Percentiles rank a stretch among this genome's conserved stretches.
These are phyloP conservation scores for Coriolopsis trogii DNA, from an alignment of 1,284 basidiomycete genomes.

Conservation along the genomic window DNA sequence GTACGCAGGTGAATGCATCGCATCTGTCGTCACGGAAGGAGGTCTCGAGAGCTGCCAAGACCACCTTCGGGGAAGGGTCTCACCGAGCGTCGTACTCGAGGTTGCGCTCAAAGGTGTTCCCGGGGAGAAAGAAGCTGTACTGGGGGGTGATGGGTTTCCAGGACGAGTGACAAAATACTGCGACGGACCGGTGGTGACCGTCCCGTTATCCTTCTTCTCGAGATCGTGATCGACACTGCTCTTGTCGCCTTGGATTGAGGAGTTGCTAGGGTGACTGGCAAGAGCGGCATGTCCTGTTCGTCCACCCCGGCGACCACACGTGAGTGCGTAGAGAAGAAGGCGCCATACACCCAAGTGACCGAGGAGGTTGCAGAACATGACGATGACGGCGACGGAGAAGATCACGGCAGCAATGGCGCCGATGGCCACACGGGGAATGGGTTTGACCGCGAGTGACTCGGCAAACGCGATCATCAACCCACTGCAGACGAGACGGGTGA, in stretches of 20 bases:
- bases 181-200: slow-evolving; percentile 24
- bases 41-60: slow-evolving; percentile 44
- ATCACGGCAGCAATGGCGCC: slow-evolving; percentile 67
- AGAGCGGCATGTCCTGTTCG: slow-evolving; percentile 25
- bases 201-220: slow-evolving; percentile 25
- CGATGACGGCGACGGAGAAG: slow-evolving; percentile 58
- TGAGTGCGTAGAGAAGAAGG: slow-evolving; percentile 26
- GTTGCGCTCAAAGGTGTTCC: slow-evolving; percentile 43
- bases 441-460: slow-evolving; percentile 54
- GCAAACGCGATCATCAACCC: slow-evolving; percentile 73
- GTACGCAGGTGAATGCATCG: slow-evolving; percentile 23
- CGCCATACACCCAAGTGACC: slow-evolving; percentile 43
- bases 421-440: slow-evolving; percentile 78
- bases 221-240: neutral
- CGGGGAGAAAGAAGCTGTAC: slow-evolving; percentile 23
- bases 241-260: slow-evolving; percentile 25
- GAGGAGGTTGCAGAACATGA: slow-evolving; percentile 63
- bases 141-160: slow-evolving; percentile 49
- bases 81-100: slow-evolving; percentile 43
- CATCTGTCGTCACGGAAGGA: slow-evolving; percentile 38
- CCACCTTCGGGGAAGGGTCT: slow-evolving; percentile 47
- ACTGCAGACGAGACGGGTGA: slow-evolving; percentile 64
- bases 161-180: slow-evolving; percentile 41
- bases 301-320: slow-evolving; percentile 20
- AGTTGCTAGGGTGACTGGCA: slow-evolving; percentile 25